Evolutionary conservation across 306 rosid species (phyloP).

Genomic region (Mimosa bimucronata): DNA sequence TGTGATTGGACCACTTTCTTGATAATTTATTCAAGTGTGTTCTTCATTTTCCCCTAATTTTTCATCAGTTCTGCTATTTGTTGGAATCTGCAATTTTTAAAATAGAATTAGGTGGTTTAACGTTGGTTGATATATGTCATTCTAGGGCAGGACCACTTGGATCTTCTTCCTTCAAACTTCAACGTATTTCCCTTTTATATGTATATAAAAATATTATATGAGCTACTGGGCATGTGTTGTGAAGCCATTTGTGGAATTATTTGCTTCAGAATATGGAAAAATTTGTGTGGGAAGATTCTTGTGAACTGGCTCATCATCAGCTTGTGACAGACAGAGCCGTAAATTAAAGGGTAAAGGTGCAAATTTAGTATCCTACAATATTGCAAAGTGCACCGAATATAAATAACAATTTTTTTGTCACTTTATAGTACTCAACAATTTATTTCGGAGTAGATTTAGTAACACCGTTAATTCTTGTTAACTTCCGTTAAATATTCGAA

Average conservation of each 20-base stretch:
- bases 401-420: too few species aligned
- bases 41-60: not conserved
- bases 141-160: conserved; percentile 38
- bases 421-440: too few species aligned
- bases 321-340: not conserved
- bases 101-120: not conserved
- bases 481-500: too few species aligned
- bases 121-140: conserved; percentile 38
- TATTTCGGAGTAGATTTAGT: too few species aligned
- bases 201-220: not conserved
- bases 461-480: too few species aligned
- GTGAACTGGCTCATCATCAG: not conserved
- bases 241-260: conserved; percentile 25
- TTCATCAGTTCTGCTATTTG: not conserved
- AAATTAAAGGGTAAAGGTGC: too few species aligned
- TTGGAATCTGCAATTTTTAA: not conserved
- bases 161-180: not conserved
- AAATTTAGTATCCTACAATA: too few species aligned
- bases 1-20: conserved; percentile 31
- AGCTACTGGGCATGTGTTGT: conserved; percentile 35
- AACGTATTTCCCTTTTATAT: not conserved
- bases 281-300: not conserved
- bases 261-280: not conserved
- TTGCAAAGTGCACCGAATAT: too few species aligned
- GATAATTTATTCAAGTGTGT: not conserved